These are phyloP conservation scores for Fraxinus albicans DNA, from an alignment of 305 asterid species.

Conservation along the genomic window DNA sequence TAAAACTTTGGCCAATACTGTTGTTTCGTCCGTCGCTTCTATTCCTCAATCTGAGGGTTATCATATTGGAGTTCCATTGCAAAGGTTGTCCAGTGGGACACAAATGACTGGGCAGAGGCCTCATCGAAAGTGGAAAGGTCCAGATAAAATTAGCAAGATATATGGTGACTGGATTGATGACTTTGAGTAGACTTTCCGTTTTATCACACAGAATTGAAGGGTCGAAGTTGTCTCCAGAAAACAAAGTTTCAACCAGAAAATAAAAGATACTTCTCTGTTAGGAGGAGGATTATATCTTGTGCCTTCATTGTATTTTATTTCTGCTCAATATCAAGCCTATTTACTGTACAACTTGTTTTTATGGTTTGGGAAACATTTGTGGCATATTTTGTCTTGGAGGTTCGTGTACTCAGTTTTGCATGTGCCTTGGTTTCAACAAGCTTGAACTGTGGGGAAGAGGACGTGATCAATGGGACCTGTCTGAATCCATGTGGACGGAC, in stretches of 20 bases:
- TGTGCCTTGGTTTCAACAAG: not conserved
- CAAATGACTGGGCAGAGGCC: conserved; percentile 41
- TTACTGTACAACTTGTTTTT: not conserved
- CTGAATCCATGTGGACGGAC: not conserved
- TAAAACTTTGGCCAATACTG: conserved; percentile 24
- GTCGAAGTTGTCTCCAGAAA: not conserved
- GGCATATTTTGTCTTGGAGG: not conserved
- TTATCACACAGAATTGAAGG: not conserved
- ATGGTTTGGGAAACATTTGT: not conserved
- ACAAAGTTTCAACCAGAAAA: not conserved
- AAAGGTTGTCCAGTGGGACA: conserved; percentile 29
- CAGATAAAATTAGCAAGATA: conserved; percentile 49
- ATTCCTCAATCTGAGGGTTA: conserved; percentile 36
- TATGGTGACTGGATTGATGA: conserved; percentile 64
- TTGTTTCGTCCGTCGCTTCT: conserved; percentile 18
- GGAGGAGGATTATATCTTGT: not conserved
- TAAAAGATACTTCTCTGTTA: not conserved
- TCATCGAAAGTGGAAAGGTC: conserved; percentile 50
- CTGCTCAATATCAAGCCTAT: not conserved
- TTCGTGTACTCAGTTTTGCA: not conserved
- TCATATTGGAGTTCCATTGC: conserved; percentile 33
- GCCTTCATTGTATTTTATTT: not conserved
- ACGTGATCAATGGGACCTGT: not conserved
- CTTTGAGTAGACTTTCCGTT: conserved; percentile 27
- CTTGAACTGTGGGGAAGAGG: not conserved